Percentiles rank a stretch among this genome's conserved stretches.
Conservation (phyloP, 768 basidiomycete species). For the Leccinum sublutescens region DNA sequence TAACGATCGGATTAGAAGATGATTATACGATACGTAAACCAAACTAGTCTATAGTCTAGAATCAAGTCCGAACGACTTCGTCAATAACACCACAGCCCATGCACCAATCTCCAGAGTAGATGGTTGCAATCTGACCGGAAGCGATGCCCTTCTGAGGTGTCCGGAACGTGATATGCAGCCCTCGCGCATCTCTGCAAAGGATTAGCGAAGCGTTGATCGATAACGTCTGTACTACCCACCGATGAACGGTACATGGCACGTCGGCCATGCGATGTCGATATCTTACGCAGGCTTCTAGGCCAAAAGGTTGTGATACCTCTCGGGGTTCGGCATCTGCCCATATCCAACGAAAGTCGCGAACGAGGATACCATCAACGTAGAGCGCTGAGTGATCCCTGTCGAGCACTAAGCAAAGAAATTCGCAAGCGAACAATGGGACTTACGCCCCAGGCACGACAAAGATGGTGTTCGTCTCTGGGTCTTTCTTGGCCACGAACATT, state of each 20-base stretch:
- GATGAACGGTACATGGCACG: conserved; percentile 50
- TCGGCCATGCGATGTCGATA: conserved; percentile 69
- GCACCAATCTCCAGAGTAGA: conserved; percentile 78
- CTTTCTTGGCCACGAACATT: conserved; percentile 77
- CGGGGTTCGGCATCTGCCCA: conserved; percentile 60
- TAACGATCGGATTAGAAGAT: conserved; percentile 1
- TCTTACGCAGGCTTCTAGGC: conserved; percentile 53
- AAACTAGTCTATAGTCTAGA: not conserved
- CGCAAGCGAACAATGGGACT: conserved; percentile 18
- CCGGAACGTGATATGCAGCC: conserved; percentile 48
- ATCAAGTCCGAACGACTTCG: conserved; percentile 16
- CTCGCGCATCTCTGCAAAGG: conserved; percentile 21
- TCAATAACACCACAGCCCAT: conserved; percentile 78
- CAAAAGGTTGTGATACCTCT: conserved; percentile 39
- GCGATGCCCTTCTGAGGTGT: conserved; percentile 66
- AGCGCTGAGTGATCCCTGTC: conserved; percentile 62
- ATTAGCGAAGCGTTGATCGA: conserved; percentile 5
- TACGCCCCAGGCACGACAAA: conserved; percentile 75
- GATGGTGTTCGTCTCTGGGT: conserved; percentile 59
- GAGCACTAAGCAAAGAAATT: not conserved
- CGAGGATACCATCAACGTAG: conserved; percentile 37
- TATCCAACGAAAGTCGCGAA: conserved; percentile 71
- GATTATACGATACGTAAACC: not conserved
- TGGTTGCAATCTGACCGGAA: conserved; percentile 74
- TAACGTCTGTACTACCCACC: conserved; percentile 35